phyloP scores from a whole-genome alignment of 2,329 filamentous ascomycete species.

The Aspergillus ochraceus region DNA sequence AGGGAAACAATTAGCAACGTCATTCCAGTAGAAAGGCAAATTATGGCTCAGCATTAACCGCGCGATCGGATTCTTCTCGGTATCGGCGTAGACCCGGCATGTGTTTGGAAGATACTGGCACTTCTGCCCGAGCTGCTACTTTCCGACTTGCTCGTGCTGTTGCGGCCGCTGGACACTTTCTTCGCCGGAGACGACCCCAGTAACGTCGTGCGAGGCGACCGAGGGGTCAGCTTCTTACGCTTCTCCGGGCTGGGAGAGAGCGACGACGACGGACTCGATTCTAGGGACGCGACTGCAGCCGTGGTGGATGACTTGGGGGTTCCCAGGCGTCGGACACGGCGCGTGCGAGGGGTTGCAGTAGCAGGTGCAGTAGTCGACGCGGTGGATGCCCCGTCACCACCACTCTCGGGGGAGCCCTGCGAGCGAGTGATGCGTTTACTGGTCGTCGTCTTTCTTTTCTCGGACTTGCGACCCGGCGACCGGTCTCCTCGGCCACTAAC shows the following conservation, averaged over 20 bases:
- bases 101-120: constrained; percentile 30
- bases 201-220: constrained; percentile 27
- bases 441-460: constrained; percentile 23
- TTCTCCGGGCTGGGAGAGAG: constrained; percentile 27
- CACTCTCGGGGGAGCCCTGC: constrained; percentile 20
- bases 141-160: constrained; percentile 18
- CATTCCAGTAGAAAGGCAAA: background rate
- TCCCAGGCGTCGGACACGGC: constrained; percentile 33
- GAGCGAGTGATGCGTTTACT: constrained; percentile 26
- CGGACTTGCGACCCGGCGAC: constrained; percentile 19
- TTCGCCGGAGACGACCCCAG: constrained; percentile 22
- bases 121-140: constrained; percentile 24
- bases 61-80: constrained; percentile 34
- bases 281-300: constrained; percentile 13
- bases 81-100: constrained; percentile 38
- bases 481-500: constrained; percentile 16
- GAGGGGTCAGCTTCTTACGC: constrained; percentile 38
- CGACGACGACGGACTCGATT: constrained; percentile 14
- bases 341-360: constrained; percentile 28
- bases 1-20: background rate
- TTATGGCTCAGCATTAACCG: constrained; percentile 14
- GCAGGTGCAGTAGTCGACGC: constrained; percentile 22
- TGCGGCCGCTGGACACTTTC: constrained; percentile 18
- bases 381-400: constrained; percentile 18
- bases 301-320: constrained; percentile 25